Conservation (phyloP, 768 basidiomycete species). For the Sporobolomyces pararoseus region DNA sequence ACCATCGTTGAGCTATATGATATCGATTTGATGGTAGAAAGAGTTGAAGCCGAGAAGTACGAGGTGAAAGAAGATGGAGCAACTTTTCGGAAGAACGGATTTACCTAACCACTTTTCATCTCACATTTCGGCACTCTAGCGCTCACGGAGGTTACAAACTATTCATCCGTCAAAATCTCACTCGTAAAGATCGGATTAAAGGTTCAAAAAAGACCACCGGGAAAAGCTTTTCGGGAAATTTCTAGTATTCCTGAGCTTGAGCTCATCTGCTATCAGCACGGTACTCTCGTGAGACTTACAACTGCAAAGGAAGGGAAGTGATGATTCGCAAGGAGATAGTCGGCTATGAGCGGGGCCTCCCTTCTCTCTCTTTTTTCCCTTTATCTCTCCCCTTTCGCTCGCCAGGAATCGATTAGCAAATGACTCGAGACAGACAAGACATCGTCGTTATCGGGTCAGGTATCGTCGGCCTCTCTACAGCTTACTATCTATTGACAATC, state of each 20-base stretch:
- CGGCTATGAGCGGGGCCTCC: no score
- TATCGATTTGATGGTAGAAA: neutral
- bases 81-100: neutral
- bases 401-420: neutral
- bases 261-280: no score
- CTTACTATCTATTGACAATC: constrained; percentile 51
- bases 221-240: no score
- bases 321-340: no score
- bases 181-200: neutral
- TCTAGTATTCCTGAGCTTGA: no score
- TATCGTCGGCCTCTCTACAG: constrained; percentile 55
- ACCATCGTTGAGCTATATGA: constrained; percentile 3
- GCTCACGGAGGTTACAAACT: neutral
- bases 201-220: no score
- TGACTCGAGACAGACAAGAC: no score
- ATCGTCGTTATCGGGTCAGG: constrained; percentile 53
- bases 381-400: no score
- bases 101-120: neutral
- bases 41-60: neutral
- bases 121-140: neutral
- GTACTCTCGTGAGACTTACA: no score
- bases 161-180: neutral
- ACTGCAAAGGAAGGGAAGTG: no score
- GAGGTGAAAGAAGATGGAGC: neutral
- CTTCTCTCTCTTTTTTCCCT: no score